These are phyloP conservation scores for Candida dubliniensis DNA, from an alignment of 1,139 yeast genomes.

Conservation along the genomic window DNA sequence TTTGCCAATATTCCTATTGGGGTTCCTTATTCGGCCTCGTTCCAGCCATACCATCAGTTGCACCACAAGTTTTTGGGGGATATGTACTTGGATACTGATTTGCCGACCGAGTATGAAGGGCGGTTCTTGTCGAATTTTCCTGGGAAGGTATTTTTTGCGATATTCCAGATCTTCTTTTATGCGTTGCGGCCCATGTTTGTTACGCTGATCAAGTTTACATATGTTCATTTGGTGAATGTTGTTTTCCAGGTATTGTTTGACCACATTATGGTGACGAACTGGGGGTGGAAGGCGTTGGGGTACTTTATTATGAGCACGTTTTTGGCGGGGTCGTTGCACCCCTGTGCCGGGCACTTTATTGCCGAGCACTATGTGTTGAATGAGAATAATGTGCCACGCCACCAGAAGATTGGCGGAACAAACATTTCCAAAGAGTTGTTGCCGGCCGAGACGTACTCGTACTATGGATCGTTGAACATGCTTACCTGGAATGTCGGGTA, in stretches of 20 bases:
- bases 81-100: conserved; percentile 77
- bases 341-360: conserved; percentile 92
- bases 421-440: conserved; percentile 34
- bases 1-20: conserved; percentile 85
- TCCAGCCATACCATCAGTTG: conserved; percentile 87
- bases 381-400: conserved; percentile 50
- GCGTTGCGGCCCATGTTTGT: conserved; percentile 89
- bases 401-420: conserved; percentile 12
- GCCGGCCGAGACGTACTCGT: conserved; percentile 83
- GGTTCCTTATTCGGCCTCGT: conserved; percentile 85
- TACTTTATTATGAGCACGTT: conserved; percentile 79
- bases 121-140: conserved; percentile 68
- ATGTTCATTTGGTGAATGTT: conserved; percentile 71
- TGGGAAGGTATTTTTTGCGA: conserved; percentile 89
- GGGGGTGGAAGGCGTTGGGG: conserved; percentile 65
- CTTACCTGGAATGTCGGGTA: conserved; percentile 92
- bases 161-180: conserved; percentile 84
- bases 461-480: conserved; percentile 75
- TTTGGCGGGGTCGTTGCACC: conserved; percentile 89
- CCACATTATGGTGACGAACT: conserved; percentile 48
- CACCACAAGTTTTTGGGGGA: conserved; percentile 95
- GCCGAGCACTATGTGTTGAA: conserved; percentile 86
- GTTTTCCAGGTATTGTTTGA: conserved; percentile 61
- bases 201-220: conserved; percentile 71
- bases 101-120: conserved; percentile 81